These are phyloP conservation scores for Ascochyta rabiei DNA, from an alignment of 2,329 filamentous ascomycete genomes.

Conservation along the genomic window DNA sequence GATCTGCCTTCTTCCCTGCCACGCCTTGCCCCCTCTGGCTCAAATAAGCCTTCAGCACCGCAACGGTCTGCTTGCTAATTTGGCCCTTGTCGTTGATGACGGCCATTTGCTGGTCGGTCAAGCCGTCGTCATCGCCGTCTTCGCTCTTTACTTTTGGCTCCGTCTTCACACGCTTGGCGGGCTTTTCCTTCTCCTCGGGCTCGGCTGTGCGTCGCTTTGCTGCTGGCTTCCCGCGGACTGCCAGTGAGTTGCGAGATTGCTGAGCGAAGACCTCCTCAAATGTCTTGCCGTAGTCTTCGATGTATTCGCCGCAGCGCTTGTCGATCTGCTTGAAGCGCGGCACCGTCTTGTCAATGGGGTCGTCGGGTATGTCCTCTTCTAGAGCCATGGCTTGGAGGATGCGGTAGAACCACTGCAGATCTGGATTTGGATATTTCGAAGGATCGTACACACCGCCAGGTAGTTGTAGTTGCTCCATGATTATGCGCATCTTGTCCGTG, in stretches of 20 bases:
- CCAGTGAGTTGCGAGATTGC: constrained; percentile 48
- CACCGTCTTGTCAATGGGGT: constrained; percentile 76
- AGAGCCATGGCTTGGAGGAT: constrained; percentile 91
- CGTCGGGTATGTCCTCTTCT: constrained; percentile 84
- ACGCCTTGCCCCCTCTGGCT: constrained; percentile 29
- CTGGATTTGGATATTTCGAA: constrained; percentile 85
- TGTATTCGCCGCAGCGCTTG: constrained; percentile 78
- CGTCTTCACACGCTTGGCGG: constrained; percentile 36
- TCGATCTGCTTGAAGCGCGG: constrained; percentile 88
- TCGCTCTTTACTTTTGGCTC: constrained; percentile 34
- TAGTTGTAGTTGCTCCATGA: constrained; percentile 86
- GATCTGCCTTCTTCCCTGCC: constrained; percentile 46
- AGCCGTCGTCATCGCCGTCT: constrained; percentile 27
- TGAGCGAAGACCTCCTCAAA: constrained; percentile 65
- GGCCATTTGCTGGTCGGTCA: constrained; percentile 54
- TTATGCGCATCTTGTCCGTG: constrained; percentile 78
- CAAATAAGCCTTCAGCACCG: constrained; percentile 42
- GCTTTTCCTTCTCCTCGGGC: constrained; percentile 30
- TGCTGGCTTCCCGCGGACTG: constrained; percentile 49
- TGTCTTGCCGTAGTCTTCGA: constrained; percentile 75
- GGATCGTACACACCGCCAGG: constrained; percentile 87
- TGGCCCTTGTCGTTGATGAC: constrained; percentile 51
- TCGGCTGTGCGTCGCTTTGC: constrained; percentile 52
- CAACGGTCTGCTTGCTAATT: constrained; percentile 50
- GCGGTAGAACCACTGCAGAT: constrained; percentile 95